Base-by-base conservation (phyloP, 2,329 filamentous ascomycete genomes). In the Colletotrichum caudatum region DNA sequence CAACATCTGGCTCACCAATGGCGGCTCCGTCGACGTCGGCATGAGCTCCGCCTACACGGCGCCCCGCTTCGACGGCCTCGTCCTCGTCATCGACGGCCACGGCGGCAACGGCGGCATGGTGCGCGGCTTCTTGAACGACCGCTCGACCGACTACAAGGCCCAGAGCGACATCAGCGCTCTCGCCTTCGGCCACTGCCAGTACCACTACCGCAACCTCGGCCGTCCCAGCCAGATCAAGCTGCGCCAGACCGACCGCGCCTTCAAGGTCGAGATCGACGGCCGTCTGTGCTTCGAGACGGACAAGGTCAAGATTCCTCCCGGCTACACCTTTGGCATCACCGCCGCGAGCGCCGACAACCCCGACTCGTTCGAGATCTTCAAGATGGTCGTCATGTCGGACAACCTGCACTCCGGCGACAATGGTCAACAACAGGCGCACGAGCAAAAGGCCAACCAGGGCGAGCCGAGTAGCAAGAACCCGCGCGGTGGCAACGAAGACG, bases 361-460 rank as follows among this genome's bases (percentile, higher is more conserved):
- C 0, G 96, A 99, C 82, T 97, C 94, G 6, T 97, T 98, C 78
- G 96, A 99, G 82, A 82, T 97, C 75, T 96, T 95, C 86, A 97
- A 95, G 80, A 88, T 98, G 78, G 87, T 93, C 46, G 89, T 96
- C 63, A 89, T 91, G 78, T 91, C 88, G 14, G 88, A 90, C 35
- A 79, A 80, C 39, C 79, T 77, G 68, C 77, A 81, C 61, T 76
- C 79, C 11, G 77, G 79, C 53, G 72, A 77, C 76, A 62, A 73
- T 50, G 35, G 35, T 3, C 76, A 80, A 54, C 78, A 78, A 65
- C 76, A 82, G 73, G 76, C 77, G 64, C 75, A 78, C 26, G 75
- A 78, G 72, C 72, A 74, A 66, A 75, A 62, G 74, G 74, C 75
- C 60, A 78, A 75, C 60, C 69, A 74, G 46, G 67, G 75, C 73